Evolutionary conservation across 2,329 filamentous ascomycete species (phyloP).

Genomic region (Talaromyces verruculosus): DNA sequence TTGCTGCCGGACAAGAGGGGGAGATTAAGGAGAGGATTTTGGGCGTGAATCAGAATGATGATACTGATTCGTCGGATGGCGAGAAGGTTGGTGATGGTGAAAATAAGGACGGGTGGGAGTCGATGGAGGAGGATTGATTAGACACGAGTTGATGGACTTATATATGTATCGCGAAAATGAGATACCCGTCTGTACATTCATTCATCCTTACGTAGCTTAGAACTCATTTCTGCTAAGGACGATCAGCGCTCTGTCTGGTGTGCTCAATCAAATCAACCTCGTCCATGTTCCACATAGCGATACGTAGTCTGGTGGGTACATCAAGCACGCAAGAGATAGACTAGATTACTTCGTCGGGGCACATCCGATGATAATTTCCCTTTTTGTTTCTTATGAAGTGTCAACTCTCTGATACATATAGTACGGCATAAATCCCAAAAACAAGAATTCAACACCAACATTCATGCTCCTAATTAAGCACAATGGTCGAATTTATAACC

Average conservation of each 20-base stretch:
- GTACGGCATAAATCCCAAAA: neutral
- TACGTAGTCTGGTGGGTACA: neutral
- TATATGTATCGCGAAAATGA: constrained; percentile 4
- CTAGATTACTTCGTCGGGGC: neutral
- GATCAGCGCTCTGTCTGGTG: no score
- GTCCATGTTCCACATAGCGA: no score
- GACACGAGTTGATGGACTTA: no score
- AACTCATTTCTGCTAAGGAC: no score
- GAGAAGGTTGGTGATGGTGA: constrained; percentile 55
- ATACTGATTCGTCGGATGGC: constrained; percentile 67
- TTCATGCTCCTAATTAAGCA: neutral
- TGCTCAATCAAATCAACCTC: no score
- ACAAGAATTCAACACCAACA: neutral
- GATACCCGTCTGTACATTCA: constrained; percentile 3
- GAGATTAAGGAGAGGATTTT: constrained; percentile 68
- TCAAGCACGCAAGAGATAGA: neutral
- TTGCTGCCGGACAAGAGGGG: constrained; percentile 52
- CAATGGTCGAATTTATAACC: neutral
- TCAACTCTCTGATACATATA: neutral
- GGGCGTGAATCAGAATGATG: constrained; percentile 64
- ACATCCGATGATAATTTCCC: neutral
- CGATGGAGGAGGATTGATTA: constrained; percentile 53
- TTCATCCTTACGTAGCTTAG: neutral
- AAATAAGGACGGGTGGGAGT: constrained; percentile 53
- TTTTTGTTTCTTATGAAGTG: neutral